Conservation (phyloP, 163 green algal species). For the Trebouxiophyceae sp. region DNA sequence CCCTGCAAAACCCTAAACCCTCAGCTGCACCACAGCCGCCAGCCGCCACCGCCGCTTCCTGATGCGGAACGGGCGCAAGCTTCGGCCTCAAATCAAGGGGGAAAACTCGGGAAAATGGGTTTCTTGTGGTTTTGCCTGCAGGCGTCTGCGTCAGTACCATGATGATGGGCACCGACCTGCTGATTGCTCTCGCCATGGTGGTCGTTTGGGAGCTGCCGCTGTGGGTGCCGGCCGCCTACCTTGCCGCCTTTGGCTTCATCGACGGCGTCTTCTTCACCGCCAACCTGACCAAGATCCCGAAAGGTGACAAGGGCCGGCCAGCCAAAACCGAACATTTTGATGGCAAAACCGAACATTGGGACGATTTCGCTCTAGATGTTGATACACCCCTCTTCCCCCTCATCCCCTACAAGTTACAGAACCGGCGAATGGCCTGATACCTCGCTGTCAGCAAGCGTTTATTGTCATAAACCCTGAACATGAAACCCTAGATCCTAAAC, state of each 20-base stretch:
- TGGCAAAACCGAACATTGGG: too few relatives aligned
- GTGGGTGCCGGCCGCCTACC: constrained; percentile 21
- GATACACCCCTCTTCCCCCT: not conserved
- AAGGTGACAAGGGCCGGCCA: not conserved
- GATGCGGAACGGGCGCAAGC: too few relatives aligned
- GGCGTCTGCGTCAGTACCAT: too few relatives aligned
- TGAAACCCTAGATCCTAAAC: not conserved
- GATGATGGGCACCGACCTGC: constrained; percentile 31
- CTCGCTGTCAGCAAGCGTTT: not conserved
- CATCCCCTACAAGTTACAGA: not conserved
- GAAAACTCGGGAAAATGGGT: too few relatives aligned
- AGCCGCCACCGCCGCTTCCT: too few relatives aligned
- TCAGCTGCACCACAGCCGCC: too few relatives aligned
- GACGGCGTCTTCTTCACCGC: constrained; percentile 31
- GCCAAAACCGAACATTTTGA: too few relatives aligned
- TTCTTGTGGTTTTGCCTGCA: too few relatives aligned
- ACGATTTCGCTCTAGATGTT: not conserved
- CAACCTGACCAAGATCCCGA: constrained; percentile 31
- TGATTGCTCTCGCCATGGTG: constrained; percentile 28
- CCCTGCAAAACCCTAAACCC: too few relatives aligned
- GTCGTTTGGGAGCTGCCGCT: constrained; percentile 24
- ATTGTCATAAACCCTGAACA: not conserved
- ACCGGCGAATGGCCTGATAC: not conserved
- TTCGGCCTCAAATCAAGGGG: too few relatives aligned
- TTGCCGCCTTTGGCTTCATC: constrained; percentile 22